phyloP scores from a whole-genome alignment of 2,329 filamentous ascomycete genomes.

The Cytospora paraplurivora region DNA sequence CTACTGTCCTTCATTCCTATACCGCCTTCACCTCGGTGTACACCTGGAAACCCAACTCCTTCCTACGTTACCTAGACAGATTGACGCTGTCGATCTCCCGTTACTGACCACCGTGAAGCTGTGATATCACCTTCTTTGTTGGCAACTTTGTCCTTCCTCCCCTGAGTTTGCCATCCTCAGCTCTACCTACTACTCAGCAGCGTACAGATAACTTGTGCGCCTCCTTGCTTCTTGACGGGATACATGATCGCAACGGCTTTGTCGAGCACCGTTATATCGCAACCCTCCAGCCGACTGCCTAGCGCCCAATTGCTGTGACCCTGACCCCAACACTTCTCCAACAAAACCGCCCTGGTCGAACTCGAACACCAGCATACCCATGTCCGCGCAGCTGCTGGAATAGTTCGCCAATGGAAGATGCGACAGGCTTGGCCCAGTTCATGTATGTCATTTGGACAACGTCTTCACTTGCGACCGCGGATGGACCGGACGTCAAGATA shows the following conservation, averaged over 20 bases:
- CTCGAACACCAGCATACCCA: not conserved
- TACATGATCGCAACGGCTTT: not conserved
- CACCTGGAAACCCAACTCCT: not conserved
- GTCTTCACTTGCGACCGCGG: not conserved
- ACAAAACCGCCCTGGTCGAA: constrained; percentile 8
- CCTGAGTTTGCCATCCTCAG: not conserved
- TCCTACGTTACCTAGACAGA: not conserved
- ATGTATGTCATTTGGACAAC: constrained; percentile 22
- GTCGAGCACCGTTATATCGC: constrained; percentile 11
- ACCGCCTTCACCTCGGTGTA: not conserved
- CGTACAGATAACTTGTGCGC: not conserved
- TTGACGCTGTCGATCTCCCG: constrained; percentile 14
- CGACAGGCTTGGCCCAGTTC: constrained; percentile 24
- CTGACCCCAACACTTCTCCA: constrained; percentile 16
- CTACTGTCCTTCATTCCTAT: not conserved
- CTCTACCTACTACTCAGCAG: not conserved
- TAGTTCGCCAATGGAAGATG: constrained; percentile 27
- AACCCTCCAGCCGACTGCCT: constrained; percentile 15
- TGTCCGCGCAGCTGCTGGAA: constrained; percentile 1
- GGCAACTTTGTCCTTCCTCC: constrained; percentile 12
- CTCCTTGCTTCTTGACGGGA: not conserved
- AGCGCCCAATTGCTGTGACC: constrained; percentile 8
- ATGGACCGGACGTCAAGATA: constrained; percentile 12
- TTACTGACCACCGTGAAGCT: not conserved
- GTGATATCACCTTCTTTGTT: constrained; percentile 8